phyloP scores from a whole-genome alignment of 495 filamentous ascomycete species.

The Aspergillus cristatus region DNA sequence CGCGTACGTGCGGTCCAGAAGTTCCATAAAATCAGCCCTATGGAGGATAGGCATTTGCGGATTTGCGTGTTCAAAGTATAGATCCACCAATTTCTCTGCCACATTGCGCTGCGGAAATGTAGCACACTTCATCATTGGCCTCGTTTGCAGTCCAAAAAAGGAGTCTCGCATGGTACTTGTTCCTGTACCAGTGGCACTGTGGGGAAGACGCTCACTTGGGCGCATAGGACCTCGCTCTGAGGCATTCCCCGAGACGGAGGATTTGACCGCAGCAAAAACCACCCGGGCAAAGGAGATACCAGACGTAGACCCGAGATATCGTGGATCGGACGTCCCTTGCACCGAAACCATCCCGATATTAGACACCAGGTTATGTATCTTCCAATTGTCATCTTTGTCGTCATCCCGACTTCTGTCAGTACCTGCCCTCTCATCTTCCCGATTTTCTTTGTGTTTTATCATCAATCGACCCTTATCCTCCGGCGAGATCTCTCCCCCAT shows the following conservation, averaged over 20 bases:
- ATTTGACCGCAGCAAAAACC: conserved; percentile 90
- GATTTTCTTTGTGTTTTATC: conserved; percentile 19
- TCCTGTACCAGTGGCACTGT: conserved; percentile 37
- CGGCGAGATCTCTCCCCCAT: no score
- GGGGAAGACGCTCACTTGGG: conserved; percentile 37
- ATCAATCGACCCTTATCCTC: not conserved
- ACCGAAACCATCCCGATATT: conserved; percentile 72
- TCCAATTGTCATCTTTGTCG: conserved; percentile 49
- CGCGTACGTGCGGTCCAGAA: conserved; percentile 71
- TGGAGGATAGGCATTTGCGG: conserved; percentile 92
- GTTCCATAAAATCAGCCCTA: conserved; percentile 71
- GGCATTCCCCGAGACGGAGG: conserved; percentile 49
- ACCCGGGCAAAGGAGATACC: conserved; percentile 93
- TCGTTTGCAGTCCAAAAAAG: conserved; percentile 89
- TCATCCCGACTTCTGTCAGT: conserved; percentile 9
- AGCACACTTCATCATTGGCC: conserved; percentile 75
- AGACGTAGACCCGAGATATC: conserved; percentile 76
- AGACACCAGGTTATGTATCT: conserved; percentile 62
- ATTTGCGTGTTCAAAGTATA: conserved; percentile 95
- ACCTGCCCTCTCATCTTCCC: conserved; percentile 10
- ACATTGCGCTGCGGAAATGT: conserved; percentile 72
- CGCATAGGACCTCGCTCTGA: conserved; percentile 51
- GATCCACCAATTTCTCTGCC: conserved; percentile 58
- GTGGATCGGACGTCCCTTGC: conserved; percentile 64
- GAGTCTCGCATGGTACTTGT: conserved; percentile 83